A percentile compares a stretch with the other conserved stretches of the same genome.
Evolutionary conservation across 2,329 filamentous ascomycete genomes (phyloP).

Genomic region (Claviceps sp.): DNA sequence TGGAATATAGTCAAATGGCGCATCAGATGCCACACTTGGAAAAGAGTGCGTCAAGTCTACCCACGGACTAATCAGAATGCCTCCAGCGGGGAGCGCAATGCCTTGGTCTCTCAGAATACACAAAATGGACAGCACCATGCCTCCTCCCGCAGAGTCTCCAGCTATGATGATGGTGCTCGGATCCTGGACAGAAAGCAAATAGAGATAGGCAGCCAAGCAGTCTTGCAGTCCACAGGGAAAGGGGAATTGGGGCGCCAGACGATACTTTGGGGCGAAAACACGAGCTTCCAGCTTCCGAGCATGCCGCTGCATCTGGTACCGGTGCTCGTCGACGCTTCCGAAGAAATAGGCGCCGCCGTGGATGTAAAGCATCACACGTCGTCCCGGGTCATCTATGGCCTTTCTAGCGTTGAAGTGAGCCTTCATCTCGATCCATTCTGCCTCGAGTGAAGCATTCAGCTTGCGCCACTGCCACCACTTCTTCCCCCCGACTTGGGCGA

Average conservation of each 20-base stretch:
- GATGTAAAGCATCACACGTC: conserved; percentile 81
- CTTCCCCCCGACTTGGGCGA: conserved; percentile 63
- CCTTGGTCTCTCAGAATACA: conserved; percentile 71
- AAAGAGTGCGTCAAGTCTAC: conserved; percentile 93
- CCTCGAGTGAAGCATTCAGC: conserved; percentile 51
- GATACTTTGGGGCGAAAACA: conserved; percentile 76
- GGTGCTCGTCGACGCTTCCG: conserved; percentile 87
- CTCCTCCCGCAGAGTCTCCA: conserved; percentile 86
- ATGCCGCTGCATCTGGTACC: conserved; percentile 96
- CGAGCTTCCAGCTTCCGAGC: conserved; percentile 85
- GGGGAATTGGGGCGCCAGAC: conserved; percentile 83
- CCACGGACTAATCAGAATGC: conserved; percentile 87
- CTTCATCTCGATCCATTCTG: conserved; percentile 96
- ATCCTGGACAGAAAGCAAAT: conserved; percentile 62
- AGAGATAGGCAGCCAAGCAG: conserved; percentile 76
- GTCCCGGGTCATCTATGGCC: conserved; percentile 43
- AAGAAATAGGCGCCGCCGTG: conserved; percentile 95
- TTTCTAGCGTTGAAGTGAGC: conserved; percentile 57
- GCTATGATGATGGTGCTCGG: conserved; percentile 74
- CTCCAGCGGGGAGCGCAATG: conserved; percentile 75
- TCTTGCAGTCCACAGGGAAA: conserved; percentile 91
- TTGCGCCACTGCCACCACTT: conserved; percentile 86
- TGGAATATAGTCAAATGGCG: conserved; percentile 77
- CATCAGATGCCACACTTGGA: conserved; percentile 66
- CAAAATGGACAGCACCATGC: conserved; percentile 73